phyloP scores from a whole-genome alignment of 805 yeast genomes.

The Teunomyces pallodes region DNA sequence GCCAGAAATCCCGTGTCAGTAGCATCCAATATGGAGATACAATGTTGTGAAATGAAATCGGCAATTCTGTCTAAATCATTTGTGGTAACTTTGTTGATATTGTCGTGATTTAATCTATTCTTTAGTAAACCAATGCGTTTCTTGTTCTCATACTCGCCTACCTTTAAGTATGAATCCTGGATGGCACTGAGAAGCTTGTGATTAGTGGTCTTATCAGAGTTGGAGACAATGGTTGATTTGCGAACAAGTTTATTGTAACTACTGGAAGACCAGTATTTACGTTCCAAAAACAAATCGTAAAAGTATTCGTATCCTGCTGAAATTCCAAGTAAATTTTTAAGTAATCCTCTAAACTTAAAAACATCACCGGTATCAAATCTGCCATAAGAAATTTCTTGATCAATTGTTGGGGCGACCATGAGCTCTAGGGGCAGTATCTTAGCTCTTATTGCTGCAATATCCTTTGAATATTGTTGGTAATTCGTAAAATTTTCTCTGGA shows the following conservation, averaged over 20 bases:
- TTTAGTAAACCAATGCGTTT: slow-evolving; percentile 17
- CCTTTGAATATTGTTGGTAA: slow-evolving; percentile 17
- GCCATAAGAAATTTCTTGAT: slow-evolving; percentile 25
- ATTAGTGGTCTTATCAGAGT: slow-evolving; percentile 7
- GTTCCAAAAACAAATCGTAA: slow-evolving; percentile 26
- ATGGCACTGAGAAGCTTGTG: slow-evolving; percentile 25
- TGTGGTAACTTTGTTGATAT: slow-evolving; percentile 12
- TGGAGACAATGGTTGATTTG: slow-evolving; percentile 3
- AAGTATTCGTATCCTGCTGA: slow-evolving; percentile 25
- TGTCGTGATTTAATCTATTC: slow-evolving; percentile 13
- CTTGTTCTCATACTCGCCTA: slow-evolving; percentile 25
- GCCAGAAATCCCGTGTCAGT: slow-evolving; percentile 16
- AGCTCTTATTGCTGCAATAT: slow-evolving; percentile 17
- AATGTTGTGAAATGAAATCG: slow-evolving; percentile 16
- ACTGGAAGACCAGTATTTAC: slow-evolving; percentile 18
- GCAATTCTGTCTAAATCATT: slow-evolving; percentile 26
- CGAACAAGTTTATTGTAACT: slow-evolving; percentile 10
- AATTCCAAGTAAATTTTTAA: slow-evolving; percentile 21
- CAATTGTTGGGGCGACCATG: slow-evolving; percentile 13
- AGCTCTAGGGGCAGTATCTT: slow-evolving; percentile 19
- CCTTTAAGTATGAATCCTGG: slow-evolving; percentile 26
- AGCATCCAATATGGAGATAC: slow-evolving; percentile 14
- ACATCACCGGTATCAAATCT: slow-evolving; percentile 27
- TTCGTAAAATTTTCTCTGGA: slow-evolving; percentile 22
- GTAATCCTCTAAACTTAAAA: slow-evolving; percentile 21